A percentile compares a stretch with the other conserved stretches of the same genome.
Conservation (phyloP, 2,329 filamentous ascomycete genomes). For the Berkeleyomyces rouxiae region DNA sequence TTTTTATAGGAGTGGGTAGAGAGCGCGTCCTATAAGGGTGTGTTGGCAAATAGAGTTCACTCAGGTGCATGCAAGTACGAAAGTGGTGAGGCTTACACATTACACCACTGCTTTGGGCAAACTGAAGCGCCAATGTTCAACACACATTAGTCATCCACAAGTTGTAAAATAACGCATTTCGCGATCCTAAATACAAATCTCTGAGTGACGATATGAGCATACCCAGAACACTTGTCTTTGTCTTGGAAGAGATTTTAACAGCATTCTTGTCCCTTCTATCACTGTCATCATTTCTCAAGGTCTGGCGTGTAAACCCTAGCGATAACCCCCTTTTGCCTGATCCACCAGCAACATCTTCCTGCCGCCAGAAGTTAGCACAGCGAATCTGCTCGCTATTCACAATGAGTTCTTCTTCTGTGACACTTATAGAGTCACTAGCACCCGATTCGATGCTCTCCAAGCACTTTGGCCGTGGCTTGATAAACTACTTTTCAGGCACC, state of each 20-base stretch:
- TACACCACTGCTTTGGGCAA: neutral
- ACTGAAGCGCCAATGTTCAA: neutral
- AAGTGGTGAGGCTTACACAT: neutral
- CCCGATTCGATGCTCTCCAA: conserved; percentile 50
- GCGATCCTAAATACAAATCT: neutral
- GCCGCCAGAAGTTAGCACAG: neutral
- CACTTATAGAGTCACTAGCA: conserved; percentile 21
- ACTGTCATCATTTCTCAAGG: neutral
- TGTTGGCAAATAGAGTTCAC: neutral
- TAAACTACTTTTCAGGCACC: conserved; percentile 71
- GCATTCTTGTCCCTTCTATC: neutral
- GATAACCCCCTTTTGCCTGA: neutral
- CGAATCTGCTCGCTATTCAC: neutral
- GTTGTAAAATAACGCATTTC: neutral
- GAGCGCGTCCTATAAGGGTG: neutral
- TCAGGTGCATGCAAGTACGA: neutral
- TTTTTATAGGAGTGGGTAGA: neutral
- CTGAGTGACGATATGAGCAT: neutral
- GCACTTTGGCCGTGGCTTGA: conserved; percentile 63
- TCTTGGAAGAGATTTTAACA: neutral
- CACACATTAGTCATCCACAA: conserved; percentile 1
- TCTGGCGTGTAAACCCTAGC: neutral
- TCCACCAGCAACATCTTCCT: neutral
- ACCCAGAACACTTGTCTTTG: neutral
- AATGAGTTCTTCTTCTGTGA: conserved; percentile 6